phyloP scores from a whole-genome alignment of 345 rosid genomes.

The Euphorbia lathyris region DNA sequence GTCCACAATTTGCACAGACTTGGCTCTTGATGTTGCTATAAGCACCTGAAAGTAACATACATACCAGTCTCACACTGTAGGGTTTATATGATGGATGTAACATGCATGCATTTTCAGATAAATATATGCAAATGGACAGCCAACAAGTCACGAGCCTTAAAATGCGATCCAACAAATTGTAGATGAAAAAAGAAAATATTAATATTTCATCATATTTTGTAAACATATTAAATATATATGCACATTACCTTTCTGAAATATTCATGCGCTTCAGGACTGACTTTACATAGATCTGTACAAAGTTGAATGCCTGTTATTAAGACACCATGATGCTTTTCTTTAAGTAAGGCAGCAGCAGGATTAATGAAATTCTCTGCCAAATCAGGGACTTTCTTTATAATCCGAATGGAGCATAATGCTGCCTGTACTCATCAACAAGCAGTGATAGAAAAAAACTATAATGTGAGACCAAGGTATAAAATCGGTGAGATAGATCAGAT shows the following conservation, averaged over 20 bases:
- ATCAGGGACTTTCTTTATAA: constrained; percentile 95
- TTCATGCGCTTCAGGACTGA: constrained; percentile 83
- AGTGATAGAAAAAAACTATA: constrained; percentile 22
- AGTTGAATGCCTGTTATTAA: constrained; percentile 94
- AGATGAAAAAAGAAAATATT: not conserved
- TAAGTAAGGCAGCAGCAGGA: constrained; percentile 78
- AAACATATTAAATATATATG: constrained; percentile 4
- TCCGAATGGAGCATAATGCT: constrained; percentile 91
- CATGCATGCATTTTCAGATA: not conserved
- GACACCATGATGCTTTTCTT: constrained; percentile 99
- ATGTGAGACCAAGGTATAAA: constrained; percentile 13
- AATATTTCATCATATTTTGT: constrained; percentile 2
- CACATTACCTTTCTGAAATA: constrained; percentile 76
- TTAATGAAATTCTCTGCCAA: constrained; percentile 96
- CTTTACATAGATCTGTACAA: constrained; percentile 84
- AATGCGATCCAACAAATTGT: constrained; percentile 5
- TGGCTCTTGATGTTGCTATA: not conserved
- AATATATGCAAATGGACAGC: not conserved
- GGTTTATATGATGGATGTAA: constrained; percentile 3
- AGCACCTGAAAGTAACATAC: not conserved
- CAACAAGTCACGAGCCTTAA: not conserved
- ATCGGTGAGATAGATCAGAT: not conserved
- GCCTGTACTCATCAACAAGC: constrained; percentile 54
- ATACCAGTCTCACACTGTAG: constrained; percentile 7
- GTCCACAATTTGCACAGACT: constrained; percentile 10